Base-by-base conservation (phyloP, 2,329 filamentous ascomycete genomes). In the Alternaria novae-zelandiae region DNA sequence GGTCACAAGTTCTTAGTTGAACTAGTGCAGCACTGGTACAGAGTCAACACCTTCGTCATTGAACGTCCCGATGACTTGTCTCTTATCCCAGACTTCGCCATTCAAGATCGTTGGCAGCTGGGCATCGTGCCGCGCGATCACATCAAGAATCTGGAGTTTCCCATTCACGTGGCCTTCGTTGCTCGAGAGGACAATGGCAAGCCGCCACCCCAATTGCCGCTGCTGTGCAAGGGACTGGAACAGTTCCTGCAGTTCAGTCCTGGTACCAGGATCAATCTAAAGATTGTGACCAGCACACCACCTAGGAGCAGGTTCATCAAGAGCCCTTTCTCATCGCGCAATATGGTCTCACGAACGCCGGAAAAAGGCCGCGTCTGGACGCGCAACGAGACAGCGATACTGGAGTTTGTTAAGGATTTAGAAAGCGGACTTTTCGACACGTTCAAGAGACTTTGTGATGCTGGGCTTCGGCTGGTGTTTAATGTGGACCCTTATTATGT, bases 131-230 rank as follows among this genome's bases (percentile, higher is more conserved):
- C 36, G 3, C 36, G 36, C 15, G 36, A 41, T 4, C n/a, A 41
- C 11, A 17, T 41, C 36, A 21, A 21, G 21, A 21, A 3, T 21
- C 3, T 21, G 4, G 4, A 3, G 4, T 21, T 21, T 4, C 4
- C 4, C 21, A 21, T 21, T 21, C 21, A 21, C 4, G 4, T 41
- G 36, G 36, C 36, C 3, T 41, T 41, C 36, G 36, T 41, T 2
- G 15, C 0, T 0, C 36, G 36, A 17, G n/a, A 41, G 10, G 0
- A 1, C 8, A 4, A 41, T 3, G 36, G 36, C 0, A 3, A 0
- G 0, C 9, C 36, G 1, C 36, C 36, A 17, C 0, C 0, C 9
- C 36, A 41, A 41, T 1, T 41, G 36, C 36, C 36, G 0, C 32
- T 41, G 15, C 32, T 32, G 1, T 5, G 28, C 28, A 11, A 28